Base-by-base conservation (phyloP, 768 basidiomycete genomes). In the Tulasnella sp. region DNA sequence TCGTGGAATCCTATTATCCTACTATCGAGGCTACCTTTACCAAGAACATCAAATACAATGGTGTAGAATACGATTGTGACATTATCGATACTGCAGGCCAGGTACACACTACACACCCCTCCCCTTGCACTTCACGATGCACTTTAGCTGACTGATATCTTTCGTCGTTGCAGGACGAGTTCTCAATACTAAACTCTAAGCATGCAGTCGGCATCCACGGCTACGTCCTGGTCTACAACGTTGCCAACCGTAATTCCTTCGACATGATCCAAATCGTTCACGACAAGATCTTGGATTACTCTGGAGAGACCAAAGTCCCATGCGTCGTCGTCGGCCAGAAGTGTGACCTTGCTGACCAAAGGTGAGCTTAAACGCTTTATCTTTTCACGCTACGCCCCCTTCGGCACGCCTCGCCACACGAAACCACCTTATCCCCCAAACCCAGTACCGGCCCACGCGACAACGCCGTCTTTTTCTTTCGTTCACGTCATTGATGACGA, bases 21-120 rank as follows among this genome's bases (percentile, higher is more conserved):
- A 98, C 96, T 75, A 97, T 97, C 84, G 97, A 98, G 86, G 91
- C 89, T 82, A 95, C 93, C 18, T 93, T 92, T 85, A 88, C 91
- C 75, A 98, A 97, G 88, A 92, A 89, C 80, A 91, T 99, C 83
- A 90, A 89, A 79, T 93, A 94, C 87, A 94, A 94, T 78, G 97
- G 96, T 74, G 89, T 92, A 42, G 95, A 97, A 83, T 99, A 96
- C 83, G 93, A 96, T 80, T 97, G 96, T 86, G 96, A 97, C 86
- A 97, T 99, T 87, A 95, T 98, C 83, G 97, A 99, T 85, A 97
- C 96, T 81, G 97, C 97, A 75, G 97, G 97, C 39, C 97, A 98
- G 91, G 96, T 95, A 79, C 82, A 90, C 84, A 56, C 3, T 14
- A 12, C 8, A 6, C 58, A 48, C 62, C 12, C 77, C 79, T 46